Conservation (phyloP, 2,329 filamentous ascomycete species). For the Immersiporthe knoxdaviesiana region DNA sequence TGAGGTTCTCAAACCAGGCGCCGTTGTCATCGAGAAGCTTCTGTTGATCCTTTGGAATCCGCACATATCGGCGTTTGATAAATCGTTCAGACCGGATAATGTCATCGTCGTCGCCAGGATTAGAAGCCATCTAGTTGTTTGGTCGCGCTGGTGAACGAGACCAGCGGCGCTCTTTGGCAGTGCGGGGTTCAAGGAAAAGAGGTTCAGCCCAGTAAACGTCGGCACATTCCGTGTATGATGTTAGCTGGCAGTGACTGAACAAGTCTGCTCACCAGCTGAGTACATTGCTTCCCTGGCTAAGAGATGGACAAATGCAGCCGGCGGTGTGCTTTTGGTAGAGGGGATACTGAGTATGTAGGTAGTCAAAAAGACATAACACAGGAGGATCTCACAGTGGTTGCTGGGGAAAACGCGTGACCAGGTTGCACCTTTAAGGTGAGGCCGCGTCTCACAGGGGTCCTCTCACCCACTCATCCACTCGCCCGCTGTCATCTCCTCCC, state of each 20-base stretch:
- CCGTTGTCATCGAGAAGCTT: conserved; percentile 49
- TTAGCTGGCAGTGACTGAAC: not conserved
- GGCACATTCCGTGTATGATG: not conserved
- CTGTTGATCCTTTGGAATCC: conserved; percentile 53
- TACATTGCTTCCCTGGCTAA: not conserved
- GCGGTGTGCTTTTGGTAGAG: not conserved
- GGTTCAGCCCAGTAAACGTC: not conserved
- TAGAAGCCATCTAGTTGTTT: conserved; percentile 24
- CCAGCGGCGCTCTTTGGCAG: not conserved
- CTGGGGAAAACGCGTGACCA: conserved; percentile 16
- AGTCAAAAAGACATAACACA: not conserved
- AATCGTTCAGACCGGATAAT: conserved; percentile 37
- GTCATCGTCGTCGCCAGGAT: conserved; percentile 27
- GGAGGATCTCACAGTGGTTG: conserved; percentile 2
- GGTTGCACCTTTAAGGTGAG: conserved; percentile 1
- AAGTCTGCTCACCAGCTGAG: not conserved
- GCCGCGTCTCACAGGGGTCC: conserved; percentile 15
- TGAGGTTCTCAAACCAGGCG: conserved; percentile 41
- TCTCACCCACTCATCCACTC: conserved; percentile 3
- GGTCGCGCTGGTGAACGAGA: not conserved
- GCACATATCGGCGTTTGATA: conserved; percentile 47
- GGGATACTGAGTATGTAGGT: no score
- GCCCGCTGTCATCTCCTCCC: conserved; percentile 26
- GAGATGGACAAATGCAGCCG: no score
- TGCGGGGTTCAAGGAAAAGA: not conserved